Conservation (phyloP, 805 yeast species). For the Candida andamanensis region DNA sequence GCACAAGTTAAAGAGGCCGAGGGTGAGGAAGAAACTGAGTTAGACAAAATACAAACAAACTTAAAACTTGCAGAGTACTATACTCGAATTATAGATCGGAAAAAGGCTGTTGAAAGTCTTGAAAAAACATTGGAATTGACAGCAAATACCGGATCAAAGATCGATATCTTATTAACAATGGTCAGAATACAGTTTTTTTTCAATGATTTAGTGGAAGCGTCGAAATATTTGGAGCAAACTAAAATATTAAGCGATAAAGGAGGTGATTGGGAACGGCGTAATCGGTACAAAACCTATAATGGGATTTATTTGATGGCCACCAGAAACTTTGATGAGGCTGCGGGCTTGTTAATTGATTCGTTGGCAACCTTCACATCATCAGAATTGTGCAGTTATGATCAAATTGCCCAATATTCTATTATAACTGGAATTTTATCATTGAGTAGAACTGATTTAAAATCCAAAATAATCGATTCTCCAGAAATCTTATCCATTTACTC, state of each 20-base stretch:
- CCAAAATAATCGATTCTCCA: constrained; percentile 86
- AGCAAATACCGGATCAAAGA: constrained; percentile 84
- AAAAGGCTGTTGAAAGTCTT: constrained; percentile 61
- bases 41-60: constrained; percentile 73
- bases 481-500: constrained; percentile 81
- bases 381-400: constrained; percentile 83
- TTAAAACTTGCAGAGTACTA: constrained; percentile 83
- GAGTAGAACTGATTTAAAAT: constrained; percentile 78
- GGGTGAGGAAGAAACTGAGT: constrained; percentile 79
- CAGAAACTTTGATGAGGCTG: constrained; percentile 81
- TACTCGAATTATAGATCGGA: constrained; percentile 76
- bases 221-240: constrained; percentile 68
- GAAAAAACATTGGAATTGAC: constrained; percentile 72
- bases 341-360: constrained; percentile 80
- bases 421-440: constrained; percentile 82
- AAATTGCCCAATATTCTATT: constrained; percentile 82
- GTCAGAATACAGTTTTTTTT: constrained; percentile 87
- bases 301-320: constrained; percentile 83
- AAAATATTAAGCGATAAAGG: constrained; percentile 84
- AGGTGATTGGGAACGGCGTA: constrained; percentile 99
- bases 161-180: constrained; percentile 78
- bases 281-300: constrained; percentile 84
- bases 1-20: constrained; percentile 48
- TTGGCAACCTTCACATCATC: constrained; percentile 93
- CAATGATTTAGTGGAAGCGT: constrained; percentile 66